Evolutionary conservation across 2,329 filamentous ascomycete species (phyloP), one percentile per base, ranked within the genome.

Genomic region (Sporothrix curviconia): DNA sequence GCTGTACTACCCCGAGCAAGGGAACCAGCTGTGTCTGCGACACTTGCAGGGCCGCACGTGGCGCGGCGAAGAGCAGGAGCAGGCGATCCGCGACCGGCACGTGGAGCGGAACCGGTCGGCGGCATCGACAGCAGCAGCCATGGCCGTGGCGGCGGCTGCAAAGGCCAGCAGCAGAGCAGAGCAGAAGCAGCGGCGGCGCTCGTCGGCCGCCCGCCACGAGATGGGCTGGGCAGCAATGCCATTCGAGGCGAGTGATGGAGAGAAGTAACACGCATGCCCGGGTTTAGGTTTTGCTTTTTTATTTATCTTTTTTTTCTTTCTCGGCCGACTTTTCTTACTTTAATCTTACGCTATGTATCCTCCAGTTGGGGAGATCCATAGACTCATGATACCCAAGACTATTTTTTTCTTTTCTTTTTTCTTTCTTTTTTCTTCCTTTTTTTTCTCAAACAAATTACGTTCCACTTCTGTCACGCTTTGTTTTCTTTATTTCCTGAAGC

Each of bases 21-120:
- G 79, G 77, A 1, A 65, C 54, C 62, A 65, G 46, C 61, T 78
- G 5, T 81, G 78, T 50, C 59, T 82, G 46, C 68, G 73, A 44
- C 79, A 82, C 59, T 69, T 81, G 0, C 72, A 80, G 40, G 79
- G 79, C 0, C 69, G 79, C 15, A 78, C 73, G 0, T 80, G 78
- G 76, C 69, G 72, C 49, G 78, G 78, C 0, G 64, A 65, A 0
- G 73, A 74, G 57, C 50, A 53, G 1, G 66, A 69, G 46, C 59
- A 44, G 22, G 59, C 58, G 32, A 59, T 62, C 30, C 59, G 60
- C 22, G 59, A 57, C 37, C 15, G 37, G 37, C 57, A 61, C 49
- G 56, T 49, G 6, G 51, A 42, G 28, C 37, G 54, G 14, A 62
- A 63, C 54, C 57, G 43, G 47, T 32, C 55, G 15, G 60, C 57